Base-by-base conservation (phyloP, 2,329 filamentous ascomycete genomes). In the Pseudogymnoascus sp. region DNA sequence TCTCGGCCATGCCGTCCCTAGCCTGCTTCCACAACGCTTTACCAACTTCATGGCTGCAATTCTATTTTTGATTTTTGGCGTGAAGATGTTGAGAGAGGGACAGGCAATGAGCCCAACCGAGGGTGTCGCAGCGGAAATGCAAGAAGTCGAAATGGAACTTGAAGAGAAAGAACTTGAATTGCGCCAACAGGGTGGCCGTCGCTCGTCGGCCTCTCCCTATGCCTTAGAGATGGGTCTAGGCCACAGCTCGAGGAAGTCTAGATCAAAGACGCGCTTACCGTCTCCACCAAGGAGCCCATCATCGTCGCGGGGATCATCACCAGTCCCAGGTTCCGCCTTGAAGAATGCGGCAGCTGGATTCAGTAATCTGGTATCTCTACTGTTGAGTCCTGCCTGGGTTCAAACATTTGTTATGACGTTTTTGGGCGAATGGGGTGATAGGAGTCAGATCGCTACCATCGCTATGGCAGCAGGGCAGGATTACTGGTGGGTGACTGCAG, bases 331-430 rank as follows among this genome's bases (percentile, higher is more conserved):
- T 65, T 78, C 70, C 71, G 76, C 69, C 64, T 77, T 74, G 65
- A 83, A 66, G 74, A 75, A 76, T 56, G 62, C 74, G 8, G 65
- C 83, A n/a, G 73, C 82, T 19, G 93, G 95, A 1, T 78, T 97
- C 24, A 86, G 87, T 74, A 99, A 99, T 71, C 84, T 99, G 3
- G 85, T 92, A 66, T 92, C 90, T 10, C 81, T 99, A 6, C 82
- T 99, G 4, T 82, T 99, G 40, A 96, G 91, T 75, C 95, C 95
- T 1, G 95, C 93, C 0, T 99, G 95, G 95, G 95, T 99, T 13
- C 93, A 97, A 77, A 99, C 95, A 0, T 99, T 99, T 73, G 85
- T 96, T 70, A 99, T 99, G 95, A 99, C 95, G 1, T 99, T 99
- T 78, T 79, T 99, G 31, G 95, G 95, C 42, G 95, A 99, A 76